Evolutionary conservation across 1,139 yeast species (phyloP).

Genomic region (Suhomyces taliae): DNA sequence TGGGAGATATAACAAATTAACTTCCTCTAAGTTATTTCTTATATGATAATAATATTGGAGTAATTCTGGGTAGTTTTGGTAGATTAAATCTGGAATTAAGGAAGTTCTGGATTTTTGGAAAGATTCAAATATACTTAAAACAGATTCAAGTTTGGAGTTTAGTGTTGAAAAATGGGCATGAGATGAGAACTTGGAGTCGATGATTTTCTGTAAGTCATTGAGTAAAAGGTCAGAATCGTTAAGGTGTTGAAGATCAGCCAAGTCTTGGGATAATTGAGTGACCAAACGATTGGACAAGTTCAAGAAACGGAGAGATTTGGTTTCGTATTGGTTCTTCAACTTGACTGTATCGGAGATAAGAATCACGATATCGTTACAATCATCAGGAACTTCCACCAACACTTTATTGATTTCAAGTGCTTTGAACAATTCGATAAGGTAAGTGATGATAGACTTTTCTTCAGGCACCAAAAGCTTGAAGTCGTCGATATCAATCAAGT

Average conservation of each 20-base stretch:
- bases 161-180: conserved; percentile 2
- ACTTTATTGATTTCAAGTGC: conserved; percentile 33
- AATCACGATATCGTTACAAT: conserved; percentile 20
- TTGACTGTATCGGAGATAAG: conserved; percentile 24
- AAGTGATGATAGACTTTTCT: conserved; percentile 65
- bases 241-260: background rate
- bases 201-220: background rate
- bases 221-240: background rate
- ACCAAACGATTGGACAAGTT: conserved; percentile 23
- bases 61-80: conserved; percentile 21
- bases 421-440: conserved; percentile 66
- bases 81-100: conserved; percentile 19
- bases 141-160: conserved; percentile 9
- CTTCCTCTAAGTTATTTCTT: conserved; percentile 11
- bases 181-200: background rate
- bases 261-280: conserved; percentile 10
- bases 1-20: conserved; percentile 17
- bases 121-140: conserved; percentile 4
- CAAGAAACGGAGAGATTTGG: conserved; percentile 29
- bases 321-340: conserved; percentile 33
- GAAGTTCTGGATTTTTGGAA: conserved; percentile 11
- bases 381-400: background rate
- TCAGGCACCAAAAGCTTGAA: conserved; percentile 55
- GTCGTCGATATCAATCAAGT: conserved; percentile 61
- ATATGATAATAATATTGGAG: conserved; percentile 9